Percentiles rank a stretch among this genome's conserved stretches.
Conservation (phyloP, 1,284 basidiomycete genomes). For the Melampsora abietis-canadensis region DNA sequence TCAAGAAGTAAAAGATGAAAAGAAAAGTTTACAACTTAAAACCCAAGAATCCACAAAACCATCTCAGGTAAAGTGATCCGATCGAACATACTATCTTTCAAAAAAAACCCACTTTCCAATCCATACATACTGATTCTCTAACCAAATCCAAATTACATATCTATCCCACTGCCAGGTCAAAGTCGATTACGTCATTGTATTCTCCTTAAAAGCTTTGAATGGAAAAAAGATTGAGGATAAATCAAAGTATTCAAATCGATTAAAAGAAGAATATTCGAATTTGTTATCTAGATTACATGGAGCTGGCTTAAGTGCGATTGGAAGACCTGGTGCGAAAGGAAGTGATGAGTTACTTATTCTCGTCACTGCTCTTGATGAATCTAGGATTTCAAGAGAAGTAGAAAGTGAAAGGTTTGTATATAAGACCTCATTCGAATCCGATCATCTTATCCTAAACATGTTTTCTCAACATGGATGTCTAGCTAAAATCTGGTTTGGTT, state of each 20-base stretch:
- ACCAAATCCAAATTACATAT: too few species aligned
- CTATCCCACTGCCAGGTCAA: not conserved
- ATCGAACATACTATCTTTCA: too few species aligned
- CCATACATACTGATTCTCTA: too few species aligned
- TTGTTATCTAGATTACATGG: constrained; percentile 27
- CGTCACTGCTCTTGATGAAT: constrained; percentile 64
- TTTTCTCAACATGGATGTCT: not conserved
- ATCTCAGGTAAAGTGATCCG: too few species aligned
- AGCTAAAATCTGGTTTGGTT: not conserved
- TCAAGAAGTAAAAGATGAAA: too few species aligned
- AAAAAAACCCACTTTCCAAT: too few species aligned
- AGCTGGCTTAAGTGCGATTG: constrained; percentile 25
- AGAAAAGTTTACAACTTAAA: too few species aligned
- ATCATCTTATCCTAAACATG: not conserved
- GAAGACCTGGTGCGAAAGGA: constrained; percentile 46
- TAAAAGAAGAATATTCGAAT: constrained; percentile 28
- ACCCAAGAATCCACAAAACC: too few species aligned
- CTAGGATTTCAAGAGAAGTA: constrained; percentile 65
- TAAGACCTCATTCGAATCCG: not conserved
- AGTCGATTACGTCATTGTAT: constrained; percentile 43
- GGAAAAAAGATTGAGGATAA: not conserved
- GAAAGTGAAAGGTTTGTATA: constrained; percentile 66
- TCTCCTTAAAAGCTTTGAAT: constrained; percentile 22
- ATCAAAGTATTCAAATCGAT: not conserved
- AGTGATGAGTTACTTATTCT: constrained; percentile 76